These are phyloP conservation scores for Orbilia javanica DNA, from an alignment of 2,329 filamentous ascomycete species.

Conservation along the genomic window DNA sequence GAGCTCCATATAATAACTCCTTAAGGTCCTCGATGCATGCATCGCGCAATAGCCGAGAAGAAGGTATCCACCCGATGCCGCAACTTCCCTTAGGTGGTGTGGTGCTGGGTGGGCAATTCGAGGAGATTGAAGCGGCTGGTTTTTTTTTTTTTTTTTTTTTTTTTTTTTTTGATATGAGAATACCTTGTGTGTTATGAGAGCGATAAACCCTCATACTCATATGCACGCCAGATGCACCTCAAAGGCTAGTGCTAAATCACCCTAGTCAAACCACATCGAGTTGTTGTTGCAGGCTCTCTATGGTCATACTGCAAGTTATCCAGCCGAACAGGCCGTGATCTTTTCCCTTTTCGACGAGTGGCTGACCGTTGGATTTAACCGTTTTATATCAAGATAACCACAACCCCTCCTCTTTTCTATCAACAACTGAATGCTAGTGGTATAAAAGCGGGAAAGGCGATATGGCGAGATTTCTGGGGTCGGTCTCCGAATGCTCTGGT, in stretches of 20 bases:
- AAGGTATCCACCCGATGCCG: background rate
- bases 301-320: background rate
- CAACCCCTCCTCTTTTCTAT: background rate
- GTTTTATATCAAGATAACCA: background rate
- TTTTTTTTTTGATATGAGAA: too few relatives aligned
- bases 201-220: background rate
- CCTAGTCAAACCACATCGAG: background rate
- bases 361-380: background rate
- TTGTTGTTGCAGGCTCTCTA: background rate
- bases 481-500: conserved; percentile 4
- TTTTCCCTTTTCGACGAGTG: background rate
- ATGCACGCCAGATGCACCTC: conserved; percentile 12
- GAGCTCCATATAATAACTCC: background rate
- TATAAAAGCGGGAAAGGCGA: too few relatives aligned
- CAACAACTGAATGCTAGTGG: too few relatives aligned
- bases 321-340: background rate
- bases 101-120: background rate
- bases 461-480: background rate
- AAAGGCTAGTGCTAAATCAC: background rate
- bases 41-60: background rate
- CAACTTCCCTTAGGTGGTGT: background rate
- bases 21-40: background rate
- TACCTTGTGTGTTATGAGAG: background rate
- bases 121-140: background rate
- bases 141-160: background rate